These are phyloP conservation scores for Xylaria sp. DNA, from an alignment of 2,329 filamentous ascomycete species.

Conservation along the genomic window DNA sequence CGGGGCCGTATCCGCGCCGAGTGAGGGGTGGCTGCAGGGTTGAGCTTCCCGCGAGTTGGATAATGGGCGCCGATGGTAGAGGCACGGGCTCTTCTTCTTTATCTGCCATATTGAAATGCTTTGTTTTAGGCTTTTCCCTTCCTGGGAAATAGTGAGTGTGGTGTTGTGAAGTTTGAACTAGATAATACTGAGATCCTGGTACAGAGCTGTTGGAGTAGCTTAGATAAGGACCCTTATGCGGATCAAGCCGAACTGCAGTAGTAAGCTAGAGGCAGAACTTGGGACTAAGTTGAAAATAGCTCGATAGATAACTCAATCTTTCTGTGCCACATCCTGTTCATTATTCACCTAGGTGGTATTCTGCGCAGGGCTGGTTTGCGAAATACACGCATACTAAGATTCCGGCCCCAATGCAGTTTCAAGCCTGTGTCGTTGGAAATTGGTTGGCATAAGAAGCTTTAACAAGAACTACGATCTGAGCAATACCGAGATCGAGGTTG, in stretches of 20 bases:
- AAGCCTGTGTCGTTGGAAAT: too few species aligned
- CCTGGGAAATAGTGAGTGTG: not conserved
- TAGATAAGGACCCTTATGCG: constrained; percentile 2
- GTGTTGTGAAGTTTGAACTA: not conserved
- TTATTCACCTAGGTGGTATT: too few species aligned
- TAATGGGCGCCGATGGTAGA: constrained; percentile 34
- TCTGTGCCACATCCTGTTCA: not conserved
- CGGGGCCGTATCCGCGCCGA: constrained; percentile 53
- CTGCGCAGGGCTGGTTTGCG: too few species aligned
- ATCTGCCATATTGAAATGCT: constrained; percentile 12
- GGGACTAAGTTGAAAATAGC: not conserved
- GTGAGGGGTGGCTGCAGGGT: constrained; percentile 49
- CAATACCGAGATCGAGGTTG: too few species aligned
- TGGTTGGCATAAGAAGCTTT: too few species aligned
- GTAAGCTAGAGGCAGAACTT: not conserved
- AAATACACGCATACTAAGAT: too few species aligned
- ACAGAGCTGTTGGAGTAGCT: not conserved
- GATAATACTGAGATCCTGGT: not conserved
- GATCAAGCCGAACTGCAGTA: constrained; percentile 5
- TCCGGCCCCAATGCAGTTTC: too few species aligned
- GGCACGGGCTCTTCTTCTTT: constrained; percentile 27
- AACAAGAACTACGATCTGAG: too few species aligned
- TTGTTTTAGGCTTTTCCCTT: not conserved
- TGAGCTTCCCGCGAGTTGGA: constrained; percentile 26
- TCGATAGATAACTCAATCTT: not conserved